Base-by-base conservation (phyloP, 352 stramenopile genomes). In the Phytophthora podocarpi region DNA sequence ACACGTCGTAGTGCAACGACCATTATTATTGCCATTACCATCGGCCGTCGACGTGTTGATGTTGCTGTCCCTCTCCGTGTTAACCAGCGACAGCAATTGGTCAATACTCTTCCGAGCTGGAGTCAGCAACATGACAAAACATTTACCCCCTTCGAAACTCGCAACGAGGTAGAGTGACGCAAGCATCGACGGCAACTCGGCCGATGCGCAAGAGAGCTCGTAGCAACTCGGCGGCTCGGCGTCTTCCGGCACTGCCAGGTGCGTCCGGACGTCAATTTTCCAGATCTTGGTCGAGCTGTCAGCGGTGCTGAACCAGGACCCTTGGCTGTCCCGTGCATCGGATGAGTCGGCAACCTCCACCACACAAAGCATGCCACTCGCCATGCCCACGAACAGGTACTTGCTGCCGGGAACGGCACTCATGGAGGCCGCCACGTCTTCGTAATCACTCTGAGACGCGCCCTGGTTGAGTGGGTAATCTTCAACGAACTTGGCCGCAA, bases 191-290 rank as follows among this genome's bases (percentile, higher is more conserved):
- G 64, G 35, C 8, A 68, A 52, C 12, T 89, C 76, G 26, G 58
- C 54, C 6, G 81, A 76, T 5, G 78, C 84, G 24, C 76, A 77
- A 11, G 81, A 75, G 32, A 93, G 48, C 2, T 68, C 65, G 32
- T 87, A 88, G 48, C 84, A 93, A 30, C 70, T 81, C 21, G 73
- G 70, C 15, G 48, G 36, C 2, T 59, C 16, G 1, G 59, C 35
- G 1, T 59, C 66, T 6, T 73, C 62, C 0, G 67, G 13, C n/a
- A 49, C 49, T 15, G 50, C 31, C 9, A 92, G 46, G 34, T 93
- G 84, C 5, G 76, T 70, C 1, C 85, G 57, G 6, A 93, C 82
- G 42, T 93, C 84, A 60, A 93, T 91, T 60, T 91, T 91, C 84
- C 84, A 93, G 5, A 91, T 69, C 32, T 78, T 77, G 4, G 76